phyloP scores from a whole-genome alignment of 2,329 filamentous ascomycete species.

The Calonectria fujianensis region DNA sequence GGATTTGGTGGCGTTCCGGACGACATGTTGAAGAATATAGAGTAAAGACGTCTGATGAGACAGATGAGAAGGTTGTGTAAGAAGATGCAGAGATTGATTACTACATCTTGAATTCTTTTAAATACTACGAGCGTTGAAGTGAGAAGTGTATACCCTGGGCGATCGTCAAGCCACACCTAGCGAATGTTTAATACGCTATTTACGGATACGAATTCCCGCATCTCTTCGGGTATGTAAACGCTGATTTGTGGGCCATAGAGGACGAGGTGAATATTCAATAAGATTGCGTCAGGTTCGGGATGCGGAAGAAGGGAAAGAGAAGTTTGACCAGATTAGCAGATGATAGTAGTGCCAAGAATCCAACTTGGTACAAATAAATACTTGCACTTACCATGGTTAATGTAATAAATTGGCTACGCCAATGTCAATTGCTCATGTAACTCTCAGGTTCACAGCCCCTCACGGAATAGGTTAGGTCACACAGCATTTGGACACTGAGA shows the following conservation, averaged over 20 bases:
- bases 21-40: background rate
- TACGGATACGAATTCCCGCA: background rate
- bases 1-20: background rate
- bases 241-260: background rate
- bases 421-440: background rate
- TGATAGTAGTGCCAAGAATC: background rate
- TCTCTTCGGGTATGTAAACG: background rate
- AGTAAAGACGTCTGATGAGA: background rate
- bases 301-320: background rate
- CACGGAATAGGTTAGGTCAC: background rate
- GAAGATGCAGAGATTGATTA: background rate
- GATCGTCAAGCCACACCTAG: background rate
- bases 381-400: background rate
- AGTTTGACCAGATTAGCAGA: background rate
- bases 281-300: background rate
- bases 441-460: background rate
- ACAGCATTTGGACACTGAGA: background rate
- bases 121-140: background rate
- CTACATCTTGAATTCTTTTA: background rate
- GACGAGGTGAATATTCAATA: background rate
- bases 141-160: background rate
- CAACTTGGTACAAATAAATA: background rate
- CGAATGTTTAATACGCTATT: background rate
- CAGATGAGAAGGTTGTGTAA: background rate
- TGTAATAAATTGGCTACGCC: background rate